Evolutionary conservation across 2,329 filamentous ascomycete genomes (phyloP), one percentile per base, ranked within the genome.

Genomic region (Dactylellina parvicollis): DNA sequence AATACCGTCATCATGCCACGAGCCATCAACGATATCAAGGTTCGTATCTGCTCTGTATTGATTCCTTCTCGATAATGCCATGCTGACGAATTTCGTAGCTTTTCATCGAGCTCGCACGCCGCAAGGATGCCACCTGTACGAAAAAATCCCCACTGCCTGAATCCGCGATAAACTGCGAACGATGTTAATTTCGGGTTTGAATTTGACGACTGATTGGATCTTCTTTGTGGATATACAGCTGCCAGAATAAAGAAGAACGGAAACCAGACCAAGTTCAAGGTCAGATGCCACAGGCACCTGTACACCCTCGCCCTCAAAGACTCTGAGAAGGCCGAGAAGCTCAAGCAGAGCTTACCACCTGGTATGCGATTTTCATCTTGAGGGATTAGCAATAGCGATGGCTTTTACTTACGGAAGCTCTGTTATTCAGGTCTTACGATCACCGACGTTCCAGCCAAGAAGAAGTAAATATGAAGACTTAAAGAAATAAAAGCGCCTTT

Each of bases 81-180:
- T 65, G 40, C 69, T 73, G 52, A 73, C 60, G 18, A 47, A 26
- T 38, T 84, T 98, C 98, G 89, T 98, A 99, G 83, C 83, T 96
- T 88, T 99, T 99, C 92, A 96, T 99, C 85, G 95, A 98, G 90
- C 96, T 99, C 89, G 96, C 92, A 90, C 91, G 94, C 85, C 91
- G 95, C 84, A 96, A 96, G 88, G 96, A 99, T 89, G 95, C 95
- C 83, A 96, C 91, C 83, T 96, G 95, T 99, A 91, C 82, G 92
- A 93, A 28, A 57, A 66, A 60, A 75, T 75, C 47, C 44, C 56
- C 56, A 44, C 61, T 59, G 54, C 47, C 52, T 44, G 36, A 67
- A 44, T 57, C 64, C 67, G 71, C 56, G 67, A 34, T 42, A 32
- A 73, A 69, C 40, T 50, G 59, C 30, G 18, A 40, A 38, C 55